phyloP scores from a whole-genome alignment of 768 basidiomycete species.

The Pleurotus eryngii region DNA sequence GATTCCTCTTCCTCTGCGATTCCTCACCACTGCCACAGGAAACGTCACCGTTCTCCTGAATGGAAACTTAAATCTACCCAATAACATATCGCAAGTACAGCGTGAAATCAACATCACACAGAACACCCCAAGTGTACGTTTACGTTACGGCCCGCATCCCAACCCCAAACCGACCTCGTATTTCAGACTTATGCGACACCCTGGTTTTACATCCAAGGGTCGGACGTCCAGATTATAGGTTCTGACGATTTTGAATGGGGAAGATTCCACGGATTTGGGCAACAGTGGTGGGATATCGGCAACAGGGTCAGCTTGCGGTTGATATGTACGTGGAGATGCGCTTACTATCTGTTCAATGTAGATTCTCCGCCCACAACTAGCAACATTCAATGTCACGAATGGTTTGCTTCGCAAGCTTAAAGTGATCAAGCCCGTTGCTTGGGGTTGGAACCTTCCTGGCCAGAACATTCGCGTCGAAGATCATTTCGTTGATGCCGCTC shows the following conservation, averaged over 20 bases:
- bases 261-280: slow-evolving; percentile 43
- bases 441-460: slow-evolving; percentile 43
- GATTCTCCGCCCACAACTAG: slow-evolving; percentile 43
- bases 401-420: slow-evolving; percentile 33
- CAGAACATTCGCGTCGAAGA: slow-evolving; percentile 35
- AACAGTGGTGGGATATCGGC: slow-evolving; percentile 48
- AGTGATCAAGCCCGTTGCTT: slow-evolving; percentile 47
- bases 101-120: slow-evolving; percentile 31
- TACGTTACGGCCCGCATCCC: background rate
- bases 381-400: slow-evolving; percentile 44
- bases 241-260: slow-evolving; percentile 37
- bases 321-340: background rate
- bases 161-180: background rate
- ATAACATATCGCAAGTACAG: slow-evolving; percentile 40
- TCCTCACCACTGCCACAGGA: slow-evolving; percentile 15
- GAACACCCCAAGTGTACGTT: slow-evolving; percentile 34
- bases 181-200: slow-evolving; percentile 38
- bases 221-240: slow-evolving; percentile 37
- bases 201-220: slow-evolving; percentile 44
- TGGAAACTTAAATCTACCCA: slow-evolving; percentile 42
- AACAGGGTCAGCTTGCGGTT: slow-evolving; percentile 28
- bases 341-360: slow-evolving; percentile 5
- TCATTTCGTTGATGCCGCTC: slow-evolving; percentile 38
- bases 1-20: background rate
- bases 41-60: slow-evolving; percentile 39